Evolutionary conservation across 1,284 basidiomycete genomes (phyloP).

Genomic region (Rhodotorula sp.): DNA sequence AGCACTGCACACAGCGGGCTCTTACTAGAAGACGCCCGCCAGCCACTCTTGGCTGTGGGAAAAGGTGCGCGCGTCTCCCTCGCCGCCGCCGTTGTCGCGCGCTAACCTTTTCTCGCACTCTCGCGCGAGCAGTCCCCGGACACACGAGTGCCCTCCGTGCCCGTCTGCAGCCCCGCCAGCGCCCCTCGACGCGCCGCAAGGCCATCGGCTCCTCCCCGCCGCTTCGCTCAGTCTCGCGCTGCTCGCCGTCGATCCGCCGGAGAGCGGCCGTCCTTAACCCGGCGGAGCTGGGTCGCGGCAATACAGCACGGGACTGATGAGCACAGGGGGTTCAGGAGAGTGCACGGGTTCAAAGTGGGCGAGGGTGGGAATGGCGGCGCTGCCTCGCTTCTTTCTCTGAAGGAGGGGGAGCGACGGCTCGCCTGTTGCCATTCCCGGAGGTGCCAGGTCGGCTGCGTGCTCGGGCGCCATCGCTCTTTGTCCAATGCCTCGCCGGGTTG

Average conservation of each 20-base stretch:
- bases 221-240: neutral
- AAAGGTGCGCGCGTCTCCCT: constrained; percentile 23
- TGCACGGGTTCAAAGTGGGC: neutral
- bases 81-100: neutral
- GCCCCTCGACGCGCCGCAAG: neutral
- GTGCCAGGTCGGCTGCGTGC: constrained; percentile 6
- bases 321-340: neutral
- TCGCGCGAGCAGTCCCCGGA: constrained; percentile 26
- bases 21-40: neutral
- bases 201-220: neutral
- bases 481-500: neutral
- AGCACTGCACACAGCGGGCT: constrained; percentile 23
- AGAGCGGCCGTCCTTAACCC: constrained; percentile 28
- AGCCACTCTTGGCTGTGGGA: constrained; percentile 30
- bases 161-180: constrained; percentile 3
- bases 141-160: neutral
- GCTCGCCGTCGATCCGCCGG: constrained; percentile 6
- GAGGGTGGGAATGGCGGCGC: constrained; percentile 2
- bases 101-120: neutral
- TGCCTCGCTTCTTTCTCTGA: neutral
- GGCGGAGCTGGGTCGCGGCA: constrained; percentile 9
- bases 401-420: neutral
- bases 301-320: neutral
- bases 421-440: constrained; percentile 2
- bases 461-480: constrained; percentile 3